Percentiles rank a stretch among this genome's conserved stretches.
Evolutionary conservation across 495 filamentous ascomycete species (phyloP).

Genomic region (Niebla homalea): DNA sequence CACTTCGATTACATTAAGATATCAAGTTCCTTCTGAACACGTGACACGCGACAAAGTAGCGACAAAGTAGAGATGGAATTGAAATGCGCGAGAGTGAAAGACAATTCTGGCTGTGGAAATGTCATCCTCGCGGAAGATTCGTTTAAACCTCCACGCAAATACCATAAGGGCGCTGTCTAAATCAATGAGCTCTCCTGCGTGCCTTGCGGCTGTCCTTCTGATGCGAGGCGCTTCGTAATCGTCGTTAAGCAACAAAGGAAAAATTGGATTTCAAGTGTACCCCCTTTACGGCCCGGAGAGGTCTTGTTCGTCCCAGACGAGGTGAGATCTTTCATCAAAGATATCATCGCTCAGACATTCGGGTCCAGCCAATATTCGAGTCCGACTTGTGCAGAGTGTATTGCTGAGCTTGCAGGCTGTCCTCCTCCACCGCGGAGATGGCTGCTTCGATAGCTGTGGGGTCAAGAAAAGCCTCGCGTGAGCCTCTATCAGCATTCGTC

Average conservation of each 20-base stretch:
- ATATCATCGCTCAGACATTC: not conserved
- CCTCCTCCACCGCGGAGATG: conserved; percentile 5
- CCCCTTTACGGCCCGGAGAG: too few species aligned
- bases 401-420: not conserved
- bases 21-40: too few species aligned
- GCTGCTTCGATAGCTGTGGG: conserved; percentile 16
- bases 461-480: conserved; percentile 11
- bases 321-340: not conserved
- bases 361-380: not conserved
- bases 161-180: too few species aligned
- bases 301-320: not conserved
- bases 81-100: too few species aligned
- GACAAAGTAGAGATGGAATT: too few species aligned
- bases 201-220: not conserved
- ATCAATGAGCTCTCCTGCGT: too few species aligned
- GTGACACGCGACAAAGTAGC: too few species aligned
- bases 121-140: too few species aligned
- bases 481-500: not conserved
- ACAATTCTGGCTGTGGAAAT: too few species aligned
- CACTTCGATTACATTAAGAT: too few species aligned
- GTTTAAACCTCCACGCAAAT: too few species aligned
- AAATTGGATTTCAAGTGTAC: too few species aligned
- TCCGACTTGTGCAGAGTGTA: conserved; percentile 2
- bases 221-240: not conserved
- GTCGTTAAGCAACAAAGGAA: not conserved